Conservation (phyloP, 2,329 filamentous ascomycete species). For the Aspergillus piperis region DNA sequence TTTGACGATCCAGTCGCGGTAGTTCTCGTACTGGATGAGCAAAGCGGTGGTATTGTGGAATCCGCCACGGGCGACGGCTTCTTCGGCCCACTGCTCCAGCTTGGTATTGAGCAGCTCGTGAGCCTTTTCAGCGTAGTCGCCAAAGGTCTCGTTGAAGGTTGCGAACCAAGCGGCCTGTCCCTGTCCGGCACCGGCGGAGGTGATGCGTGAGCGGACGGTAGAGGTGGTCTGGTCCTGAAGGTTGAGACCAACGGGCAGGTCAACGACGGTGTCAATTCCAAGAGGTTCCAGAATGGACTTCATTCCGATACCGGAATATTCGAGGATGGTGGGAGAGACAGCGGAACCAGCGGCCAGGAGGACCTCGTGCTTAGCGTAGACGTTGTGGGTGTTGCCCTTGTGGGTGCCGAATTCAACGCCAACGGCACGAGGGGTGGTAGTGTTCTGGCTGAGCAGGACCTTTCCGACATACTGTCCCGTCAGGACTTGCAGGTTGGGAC, state of each 20-base stretch:
- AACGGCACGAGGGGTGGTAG: conserved; percentile 14
- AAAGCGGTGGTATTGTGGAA: conserved; percentile 30
- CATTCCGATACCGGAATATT: conserved; percentile 32
- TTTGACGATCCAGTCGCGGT: conserved; percentile 30
- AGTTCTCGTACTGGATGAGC: conserved; percentile 29
- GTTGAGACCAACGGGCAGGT: conserved; percentile 34
- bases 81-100: conserved; percentile 29
- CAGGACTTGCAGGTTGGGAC: conserved; percentile 23
- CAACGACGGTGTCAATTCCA: conserved; percentile 22
- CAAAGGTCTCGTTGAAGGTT: conserved; percentile 30
- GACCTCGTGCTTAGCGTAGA: conserved; percentile 28
- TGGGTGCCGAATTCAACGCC: conserved; percentile 32
- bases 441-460: conserved; percentile 21
- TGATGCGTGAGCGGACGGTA: conserved; percentile 18
- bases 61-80: conserved; percentile 28
- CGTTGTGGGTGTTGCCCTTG: conserved; percentile 23
- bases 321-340: conserved; percentile 29
- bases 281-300: conserved; percentile 19
- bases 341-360: conserved; percentile 31
- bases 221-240: conserved; percentile 34
- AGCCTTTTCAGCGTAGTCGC: conserved; percentile 20
- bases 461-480: conserved; percentile 30
- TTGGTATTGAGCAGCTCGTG: conserved; percentile 26
- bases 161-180: conserved; percentile 32
- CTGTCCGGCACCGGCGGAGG: conserved; percentile 19